A percentile compares a stretch with the other conserved stretches of the same genome.
phyloP scores from a whole-genome alignment of 257 asterid genomes.

The Solanum medicagineum region DNA sequence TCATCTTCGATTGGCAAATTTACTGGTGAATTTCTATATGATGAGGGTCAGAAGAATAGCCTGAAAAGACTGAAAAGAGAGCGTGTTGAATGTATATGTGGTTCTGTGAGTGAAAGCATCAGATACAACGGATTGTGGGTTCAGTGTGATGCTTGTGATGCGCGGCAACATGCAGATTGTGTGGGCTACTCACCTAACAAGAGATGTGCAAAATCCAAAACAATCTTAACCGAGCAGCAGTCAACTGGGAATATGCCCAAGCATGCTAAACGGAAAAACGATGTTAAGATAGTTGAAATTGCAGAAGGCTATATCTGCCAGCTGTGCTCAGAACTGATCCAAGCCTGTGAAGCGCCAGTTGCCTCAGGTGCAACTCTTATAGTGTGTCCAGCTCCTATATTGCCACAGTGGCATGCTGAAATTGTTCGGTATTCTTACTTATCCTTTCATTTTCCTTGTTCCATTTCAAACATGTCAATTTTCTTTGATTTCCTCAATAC shows the following conservation, averaged over 20 bases:
- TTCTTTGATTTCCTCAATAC: neutral
- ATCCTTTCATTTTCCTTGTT: slow-evolving; percentile 9
- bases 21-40: slow-evolving; percentile 21
- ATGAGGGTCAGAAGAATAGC: slow-evolving; percentile 23
- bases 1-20: slow-evolving; percentile 36
- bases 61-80: slow-evolving; percentile 73
- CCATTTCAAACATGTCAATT: neutral
- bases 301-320: slow-evolving; percentile 56
- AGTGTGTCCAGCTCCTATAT: slow-evolving; percentile 93
- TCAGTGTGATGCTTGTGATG: slow-evolving; percentile 95
- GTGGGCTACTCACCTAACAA: slow-evolving; percentile 69
- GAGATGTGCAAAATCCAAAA: slow-evolving; percentile 21
- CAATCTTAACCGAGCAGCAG: slow-evolving; percentile 2
- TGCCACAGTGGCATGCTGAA: slow-evolving; percentile 98
- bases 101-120: slow-evolving; percentile 82
- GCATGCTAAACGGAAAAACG: slow-evolving; percentile 28
- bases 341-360: slow-evolving; percentile 77
- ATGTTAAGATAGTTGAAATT: slow-evolving; percentile 41
- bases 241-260: slow-evolving; percentile 22
- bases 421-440: slow-evolving; percentile 69
- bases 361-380: slow-evolving; percentile 93
- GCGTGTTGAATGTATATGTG: slow-evolving; percentile 92
- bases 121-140: slow-evolving; percentile 81
- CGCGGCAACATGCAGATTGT: slow-evolving; percentile 97
- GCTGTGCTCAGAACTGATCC: slow-evolving; percentile 66